Conservation (phyloP, 768 basidiomycete species). For the Hemileccinum impolitum region DNA sequence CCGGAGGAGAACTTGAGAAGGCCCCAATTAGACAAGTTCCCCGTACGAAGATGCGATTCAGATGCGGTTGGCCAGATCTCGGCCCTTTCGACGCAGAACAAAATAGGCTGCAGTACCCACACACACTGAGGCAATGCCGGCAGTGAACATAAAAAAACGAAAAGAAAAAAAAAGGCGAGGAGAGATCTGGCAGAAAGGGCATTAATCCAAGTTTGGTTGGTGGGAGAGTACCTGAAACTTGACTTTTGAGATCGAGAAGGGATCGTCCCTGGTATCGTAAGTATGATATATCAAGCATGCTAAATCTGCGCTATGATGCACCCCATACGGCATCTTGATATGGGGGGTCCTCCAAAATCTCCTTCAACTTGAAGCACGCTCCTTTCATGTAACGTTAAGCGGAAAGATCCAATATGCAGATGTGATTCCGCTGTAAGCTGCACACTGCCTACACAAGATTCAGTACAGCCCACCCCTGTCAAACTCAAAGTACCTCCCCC, state of each 20-base stretch:
- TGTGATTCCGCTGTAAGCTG: conserved; percentile 21
- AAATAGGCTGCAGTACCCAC: conserved; percentile 9
- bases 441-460: conserved; percentile 23
- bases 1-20: conserved; percentile 27
- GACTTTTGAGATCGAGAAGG: conserved; percentile 35
- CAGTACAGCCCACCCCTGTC: conserved; percentile 4
- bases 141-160: conserved; percentile 9
- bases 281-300: conserved; percentile 31
- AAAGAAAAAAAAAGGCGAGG: conserved; percentile 4
- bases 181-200: conserved; percentile 27
- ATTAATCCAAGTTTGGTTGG: conserved; percentile 18
- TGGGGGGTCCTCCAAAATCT: conserved; percentile 21
- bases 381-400: conserved; percentile 36
- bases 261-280: conserved; percentile 38
- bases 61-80: conserved; percentile 21
- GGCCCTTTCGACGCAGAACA: conserved; percentile 13
- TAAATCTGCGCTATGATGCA: conserved; percentile 34
- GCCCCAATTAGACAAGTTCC: conserved; percentile 21
- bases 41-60: conserved; percentile 22
- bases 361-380: conserved; percentile 27
- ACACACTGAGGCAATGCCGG: conserved; percentile 23
- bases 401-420: conserved; percentile 34
- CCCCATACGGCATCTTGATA: conserved; percentile 34
- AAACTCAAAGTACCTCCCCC: conserved; percentile 10
- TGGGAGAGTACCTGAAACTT: conserved; percentile 36